phyloP scores from a whole-genome alignment of 306 rosid genomes.

The Rubus idaeus region DNA sequence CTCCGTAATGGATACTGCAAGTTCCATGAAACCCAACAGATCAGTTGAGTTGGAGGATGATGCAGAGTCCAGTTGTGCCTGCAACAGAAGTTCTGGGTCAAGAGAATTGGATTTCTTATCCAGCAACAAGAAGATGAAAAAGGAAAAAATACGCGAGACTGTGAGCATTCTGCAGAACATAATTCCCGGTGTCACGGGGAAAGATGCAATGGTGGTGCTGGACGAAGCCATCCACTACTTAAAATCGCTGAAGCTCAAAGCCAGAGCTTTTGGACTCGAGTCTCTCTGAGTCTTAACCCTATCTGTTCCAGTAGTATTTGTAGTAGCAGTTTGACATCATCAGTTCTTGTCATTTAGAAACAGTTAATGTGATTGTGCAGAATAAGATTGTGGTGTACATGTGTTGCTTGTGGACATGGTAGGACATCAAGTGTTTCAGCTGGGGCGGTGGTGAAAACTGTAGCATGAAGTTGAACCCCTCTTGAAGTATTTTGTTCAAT shows the following conservation, averaged over 20 bases:
- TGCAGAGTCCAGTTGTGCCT: slow-evolving; percentile 74
- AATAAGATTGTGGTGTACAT: slow-evolving; percentile 37
- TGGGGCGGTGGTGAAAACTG: neutral
- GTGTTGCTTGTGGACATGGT: neutral
- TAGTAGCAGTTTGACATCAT: slow-evolving; percentile 18
- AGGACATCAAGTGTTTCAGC: slow-evolving; percentile 4
- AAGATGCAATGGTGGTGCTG: slow-evolving; percentile 66
- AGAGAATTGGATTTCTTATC: slow-evolving; percentile 37
- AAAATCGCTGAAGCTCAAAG: slow-evolving; percentile 63
- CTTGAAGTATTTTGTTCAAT: slow-evolving; percentile 25
- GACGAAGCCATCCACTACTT: slow-evolving; percentile 86
- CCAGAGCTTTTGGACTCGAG: slow-evolving; percentile 54
- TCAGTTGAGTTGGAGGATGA: slow-evolving; percentile 43
- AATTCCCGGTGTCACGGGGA: slow-evolving; percentile 74
- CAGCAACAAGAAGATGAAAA: slow-evolving; percentile 54
- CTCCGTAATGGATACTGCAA: slow-evolving; percentile 53
- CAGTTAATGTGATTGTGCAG: slow-evolving; percentile 23
- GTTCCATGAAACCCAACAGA: slow-evolving; percentile 49
- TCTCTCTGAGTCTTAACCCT: slow-evolving; percentile 35
- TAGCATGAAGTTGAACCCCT: slow-evolving; percentile 6
- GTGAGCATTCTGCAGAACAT: slow-evolving; percentile 67
- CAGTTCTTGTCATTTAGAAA: slow-evolving; percentile 18
- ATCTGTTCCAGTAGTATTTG: slow-evolving; percentile 5
- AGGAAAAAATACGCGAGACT: slow-evolving; percentile 69
- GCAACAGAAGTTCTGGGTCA: slow-evolving; percentile 33